phyloP scores from a whole-genome alignment of 192 early-diverging fungal species.

The Umbelopsis sp. region DNA sequence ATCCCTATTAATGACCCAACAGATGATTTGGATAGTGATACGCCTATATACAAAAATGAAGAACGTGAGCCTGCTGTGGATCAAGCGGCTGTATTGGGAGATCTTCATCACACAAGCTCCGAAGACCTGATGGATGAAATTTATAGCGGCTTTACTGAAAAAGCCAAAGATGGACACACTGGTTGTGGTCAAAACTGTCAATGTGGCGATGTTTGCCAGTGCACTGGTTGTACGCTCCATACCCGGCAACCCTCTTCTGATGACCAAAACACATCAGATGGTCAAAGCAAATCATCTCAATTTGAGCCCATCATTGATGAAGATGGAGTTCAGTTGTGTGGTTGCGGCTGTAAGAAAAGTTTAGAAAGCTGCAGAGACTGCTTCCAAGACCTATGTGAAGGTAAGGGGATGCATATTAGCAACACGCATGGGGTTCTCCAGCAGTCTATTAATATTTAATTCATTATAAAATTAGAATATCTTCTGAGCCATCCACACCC shows the following conservation, averaged over 20 bases:
- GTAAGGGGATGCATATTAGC: slow-evolving; percentile 17
- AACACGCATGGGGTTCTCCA: too few relatives aligned
- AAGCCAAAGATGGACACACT: not conserved
- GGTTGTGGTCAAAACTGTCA: slow-evolving; percentile 27
- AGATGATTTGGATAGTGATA: slow-evolving; percentile 40
- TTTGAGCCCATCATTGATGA: slow-evolving; percentile 35
- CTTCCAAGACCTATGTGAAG: slow-evolving; percentile 53
- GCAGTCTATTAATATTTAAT: too few relatives aligned
- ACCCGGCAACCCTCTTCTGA: not conserved
- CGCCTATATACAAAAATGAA: slow-evolving; percentile 35
- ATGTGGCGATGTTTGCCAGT: slow-evolving; percentile 37
- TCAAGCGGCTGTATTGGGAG: slow-evolving; percentile 26
- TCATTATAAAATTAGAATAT: slow-evolving; percentile 4
- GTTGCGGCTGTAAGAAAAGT: slow-evolving; percentile 60
- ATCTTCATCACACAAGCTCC: slow-evolving; percentile 32
- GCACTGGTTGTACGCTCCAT: slow-evolving; percentile 45
- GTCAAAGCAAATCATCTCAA: not conserved
- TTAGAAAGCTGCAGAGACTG: slow-evolving; percentile 58
- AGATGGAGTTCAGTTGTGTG: slow-evolving; percentile 58
- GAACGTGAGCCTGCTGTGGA: slow-evolving; percentile 13
- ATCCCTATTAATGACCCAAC: slow-evolving; percentile 41
- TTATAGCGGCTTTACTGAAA: slow-evolving; percentile 35
- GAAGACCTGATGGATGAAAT: slow-evolving; percentile 44
- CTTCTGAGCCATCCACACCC: slow-evolving; percentile 8
- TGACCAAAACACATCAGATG: not conserved